Evolutionary conservation across 331 rosid species (phyloP).

Genomic region (Stylosanthes scabra): DNA sequence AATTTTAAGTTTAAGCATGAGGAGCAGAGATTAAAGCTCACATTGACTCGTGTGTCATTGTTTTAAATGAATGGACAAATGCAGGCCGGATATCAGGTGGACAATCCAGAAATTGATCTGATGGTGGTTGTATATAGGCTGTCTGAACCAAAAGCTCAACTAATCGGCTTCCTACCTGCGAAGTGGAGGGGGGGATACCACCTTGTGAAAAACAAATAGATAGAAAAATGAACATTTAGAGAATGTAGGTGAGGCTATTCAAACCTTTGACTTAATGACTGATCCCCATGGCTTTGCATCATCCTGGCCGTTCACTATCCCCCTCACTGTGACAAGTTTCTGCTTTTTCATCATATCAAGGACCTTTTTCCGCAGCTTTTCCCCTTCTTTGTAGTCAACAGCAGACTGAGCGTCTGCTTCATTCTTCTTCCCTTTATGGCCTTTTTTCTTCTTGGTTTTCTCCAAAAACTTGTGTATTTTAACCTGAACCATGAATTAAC

Average conservation of each 20-base stretch:
- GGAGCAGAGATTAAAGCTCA: slow-evolving; percentile 49
- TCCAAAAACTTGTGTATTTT: slow-evolving; percentile 82
- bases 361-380: slow-evolving; percentile 77
- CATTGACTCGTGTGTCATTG: slow-evolving; percentile 51
- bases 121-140: slow-evolving; percentile 90
- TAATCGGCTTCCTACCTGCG: slow-evolving; percentile 92
- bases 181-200: neutral
- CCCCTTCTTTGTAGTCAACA: slow-evolving; percentile 51
- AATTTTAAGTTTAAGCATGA: slow-evolving; percentile 27
- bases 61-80: slow-evolving; percentile 72
- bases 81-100: slow-evolving; percentile 90
- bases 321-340: slow-evolving; percentile 63
- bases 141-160: slow-evolving; percentile 83
- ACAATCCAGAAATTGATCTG: slow-evolving; percentile 63
- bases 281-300: slow-evolving; percentile 76
- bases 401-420: slow-evolving; percentile 39
- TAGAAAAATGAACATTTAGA: slow-evolving; percentile 22
- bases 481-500: slow-evolving; percentile 64
- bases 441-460: slow-evolving; percentile 61
- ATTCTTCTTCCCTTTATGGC: slow-evolving; percentile 49
- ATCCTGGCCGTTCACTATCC: slow-evolving; percentile 57
- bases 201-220: slow-evolving; percentile 33
- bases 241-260: slow-evolving; percentile 35
- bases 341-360: slow-evolving; percentile 78
- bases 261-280: slow-evolving; percentile 74